Evolutionary conservation across 2,329 filamentous ascomycete genomes (phyloP).

Genomic region (Tolypocladium capitatum): DNA sequence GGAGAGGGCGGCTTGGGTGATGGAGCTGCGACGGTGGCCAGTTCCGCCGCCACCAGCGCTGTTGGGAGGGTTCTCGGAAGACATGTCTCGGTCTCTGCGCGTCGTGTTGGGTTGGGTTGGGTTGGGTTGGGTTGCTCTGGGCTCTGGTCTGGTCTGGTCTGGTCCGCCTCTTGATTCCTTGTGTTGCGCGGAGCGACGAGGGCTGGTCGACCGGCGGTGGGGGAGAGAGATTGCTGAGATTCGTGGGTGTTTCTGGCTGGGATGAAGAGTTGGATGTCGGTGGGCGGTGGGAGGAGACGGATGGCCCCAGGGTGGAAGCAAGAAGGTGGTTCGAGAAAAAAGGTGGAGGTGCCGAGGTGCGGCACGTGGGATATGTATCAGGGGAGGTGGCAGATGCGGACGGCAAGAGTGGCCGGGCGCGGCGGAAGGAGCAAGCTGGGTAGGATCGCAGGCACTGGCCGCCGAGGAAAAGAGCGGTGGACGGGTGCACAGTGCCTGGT

Average conservation of each 20-base stretch:
- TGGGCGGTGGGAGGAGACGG: constrained; percentile 3
- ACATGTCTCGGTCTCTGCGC: constrained; percentile 13
- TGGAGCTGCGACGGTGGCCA: constrained; percentile 41
- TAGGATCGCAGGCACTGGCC: not conserved
- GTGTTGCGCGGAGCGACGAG: not conserved
- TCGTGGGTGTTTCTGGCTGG: not conserved
- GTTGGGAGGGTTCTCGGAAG: constrained; percentile 21
- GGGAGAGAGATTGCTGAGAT: not conserved
- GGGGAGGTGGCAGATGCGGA: constrained; percentile 2
- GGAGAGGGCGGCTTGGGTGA: constrained; percentile 42
- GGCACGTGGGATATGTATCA: constrained; percentile 12
- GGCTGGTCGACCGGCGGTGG: not conserved
- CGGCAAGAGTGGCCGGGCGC: not conserved
- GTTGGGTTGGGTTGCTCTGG: not conserved
- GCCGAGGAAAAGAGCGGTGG: not conserved
- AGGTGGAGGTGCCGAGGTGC: constrained; percentile 3
- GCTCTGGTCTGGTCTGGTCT: too few relatives aligned
- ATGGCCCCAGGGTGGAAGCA: constrained; percentile 10
- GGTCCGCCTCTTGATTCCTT: not conserved
- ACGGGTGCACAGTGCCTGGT: too few relatives aligned
- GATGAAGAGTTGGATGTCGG: not conserved
- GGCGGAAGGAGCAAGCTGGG: not conserved
- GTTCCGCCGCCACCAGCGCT: constrained; percentile 17
- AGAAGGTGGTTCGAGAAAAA: constrained; percentile 14
- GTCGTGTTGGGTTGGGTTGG: too few relatives aligned